These are phyloP conservation scores for Syzygium syzygioides DNA, from an alignment of 441 rosid genomes.

Conservation along the genomic window DNA sequence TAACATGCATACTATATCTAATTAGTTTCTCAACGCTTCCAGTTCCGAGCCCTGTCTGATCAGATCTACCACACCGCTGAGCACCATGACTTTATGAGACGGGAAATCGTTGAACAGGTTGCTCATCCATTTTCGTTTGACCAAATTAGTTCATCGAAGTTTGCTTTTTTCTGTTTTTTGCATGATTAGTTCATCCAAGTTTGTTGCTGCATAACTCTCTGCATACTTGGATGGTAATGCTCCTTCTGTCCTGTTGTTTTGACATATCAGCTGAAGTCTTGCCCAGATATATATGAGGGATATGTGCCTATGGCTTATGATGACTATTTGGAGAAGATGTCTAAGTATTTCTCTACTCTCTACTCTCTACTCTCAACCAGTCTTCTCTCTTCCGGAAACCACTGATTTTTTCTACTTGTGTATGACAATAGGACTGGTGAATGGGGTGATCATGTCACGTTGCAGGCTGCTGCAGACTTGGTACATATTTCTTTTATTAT, in stretches of 20 bases:
- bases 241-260: constrained; percentile 9
- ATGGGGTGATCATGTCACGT: constrained; percentile 57
- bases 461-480: constrained; percentile 57
- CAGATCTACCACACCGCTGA: constrained; percentile 38
- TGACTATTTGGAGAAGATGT: constrained; percentile 53
- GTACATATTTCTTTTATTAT: constrained; percentile 12
- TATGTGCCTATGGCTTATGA: constrained; percentile 44
- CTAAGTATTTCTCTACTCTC: constrained; percentile 25
- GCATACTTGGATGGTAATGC: not conserved
- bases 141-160: not conserved
- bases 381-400: not conserved
- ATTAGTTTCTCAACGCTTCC: constrained; percentile 19
- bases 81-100: constrained; percentile 45
- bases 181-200: not conserved
- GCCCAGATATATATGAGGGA: constrained; percentile 39
- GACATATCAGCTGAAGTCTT: constrained; percentile 34
- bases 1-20: not conserved
- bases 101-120: constrained; percentile 42
- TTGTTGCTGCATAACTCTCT: not conserved
- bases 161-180: not conserved
- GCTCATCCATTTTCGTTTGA: not conserved
- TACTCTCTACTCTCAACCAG: not conserved
- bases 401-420: constrained; percentile 10
- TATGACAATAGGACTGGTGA: constrained; percentile 38
- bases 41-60: constrained; percentile 51